Conservation (phyloP, 148 eudicot species). For the Oxyria digyna region DNA sequence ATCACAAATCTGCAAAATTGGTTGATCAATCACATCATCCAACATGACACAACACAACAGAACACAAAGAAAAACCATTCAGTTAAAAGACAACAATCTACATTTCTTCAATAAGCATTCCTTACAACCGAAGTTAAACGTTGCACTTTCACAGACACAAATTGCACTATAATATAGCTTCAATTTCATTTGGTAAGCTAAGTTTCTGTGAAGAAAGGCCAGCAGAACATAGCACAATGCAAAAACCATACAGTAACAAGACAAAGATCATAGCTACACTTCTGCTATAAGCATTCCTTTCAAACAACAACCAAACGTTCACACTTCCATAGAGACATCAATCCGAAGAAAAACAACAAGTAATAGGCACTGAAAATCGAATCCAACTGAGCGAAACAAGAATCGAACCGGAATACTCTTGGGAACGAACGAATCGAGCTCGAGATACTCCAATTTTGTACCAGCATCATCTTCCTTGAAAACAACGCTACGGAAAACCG, state of each 20-base stretch:
- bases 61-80: not conserved
- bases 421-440: slow-evolving; percentile 30
- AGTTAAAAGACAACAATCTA: not conserved
- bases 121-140: not conserved
- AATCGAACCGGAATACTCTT: slow-evolving; percentile 42
- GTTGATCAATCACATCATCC: not conserved
- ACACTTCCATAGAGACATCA: not conserved
- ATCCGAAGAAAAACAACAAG: not conserved
- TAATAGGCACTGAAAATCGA: not conserved
- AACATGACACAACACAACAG: not conserved
- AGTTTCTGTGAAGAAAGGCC: slow-evolving; percentile 40
- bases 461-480: slow-evolving; percentile 15
- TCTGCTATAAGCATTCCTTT: not conserved
- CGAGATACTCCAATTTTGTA: slow-evolving; percentile 18
- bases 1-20: slow-evolving; percentile 47
- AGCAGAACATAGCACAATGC: too few species aligned
- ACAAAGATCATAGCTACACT: not conserved
- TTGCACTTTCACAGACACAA: not conserved
- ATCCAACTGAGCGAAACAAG: slow-evolving; percentile 7
- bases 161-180: slow-evolving; percentile 23
- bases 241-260: not conserved
- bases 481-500: slow-evolving; percentile 23
- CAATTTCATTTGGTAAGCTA: slow-evolving; percentile 26
- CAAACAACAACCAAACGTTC: not conserved
- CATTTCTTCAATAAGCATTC: not conserved